Evolutionary conservation across 176 grass and related monocot species (phyloP).

Genomic region (Musa beccarii): DNA sequence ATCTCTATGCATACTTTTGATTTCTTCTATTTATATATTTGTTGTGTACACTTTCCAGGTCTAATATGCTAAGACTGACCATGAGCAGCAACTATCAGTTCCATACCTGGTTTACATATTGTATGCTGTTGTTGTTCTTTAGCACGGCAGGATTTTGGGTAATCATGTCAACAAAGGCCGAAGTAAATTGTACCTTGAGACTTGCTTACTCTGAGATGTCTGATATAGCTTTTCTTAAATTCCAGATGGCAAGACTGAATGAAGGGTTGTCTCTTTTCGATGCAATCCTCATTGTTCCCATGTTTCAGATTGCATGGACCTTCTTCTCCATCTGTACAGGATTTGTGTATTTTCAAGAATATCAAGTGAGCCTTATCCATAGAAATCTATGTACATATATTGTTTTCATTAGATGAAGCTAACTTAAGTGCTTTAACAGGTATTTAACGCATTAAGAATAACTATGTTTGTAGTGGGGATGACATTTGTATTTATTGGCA

Average conservation of each 20-base stretch:
- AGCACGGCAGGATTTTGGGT: constrained; percentile 98
- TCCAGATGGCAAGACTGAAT: constrained; percentile 92
- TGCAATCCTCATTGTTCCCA: constrained; percentile 93
- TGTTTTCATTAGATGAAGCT: constrained; percentile 19
- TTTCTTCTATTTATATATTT: constrained; percentile 4
- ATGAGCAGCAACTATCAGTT: constrained; percentile 84
- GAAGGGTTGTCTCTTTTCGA: constrained; percentile 93
- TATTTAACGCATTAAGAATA: constrained; percentile 83
- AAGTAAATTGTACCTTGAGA: neutral
- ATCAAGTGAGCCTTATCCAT: constrained; percentile 53
- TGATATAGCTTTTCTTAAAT: constrained; percentile 30
- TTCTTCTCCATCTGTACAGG: constrained; percentile 98
- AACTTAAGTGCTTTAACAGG: constrained; percentile 36
- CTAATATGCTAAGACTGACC: constrained; percentile 89
- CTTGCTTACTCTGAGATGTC: neutral
- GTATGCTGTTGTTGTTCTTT: constrained; percentile 76
- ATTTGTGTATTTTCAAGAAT: constrained; percentile 99
- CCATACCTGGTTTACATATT: constrained; percentile 95
- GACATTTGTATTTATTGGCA: constrained; percentile 83
- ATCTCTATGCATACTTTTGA: constrained; percentile 19
- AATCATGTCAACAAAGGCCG: constrained; percentile 16
- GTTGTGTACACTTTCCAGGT: constrained; percentile 37
- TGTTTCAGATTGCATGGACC: constrained; percentile 99
- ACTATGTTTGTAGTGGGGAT: constrained; percentile 85
- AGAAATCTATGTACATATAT: constrained; percentile 13